A percentile compares a stretch with the other conserved stretches of the same genome.
Evolutionary conservation across 2,329 filamentous ascomycete genomes (phyloP).

Genomic region (Ophiostoma quercus): DNA sequence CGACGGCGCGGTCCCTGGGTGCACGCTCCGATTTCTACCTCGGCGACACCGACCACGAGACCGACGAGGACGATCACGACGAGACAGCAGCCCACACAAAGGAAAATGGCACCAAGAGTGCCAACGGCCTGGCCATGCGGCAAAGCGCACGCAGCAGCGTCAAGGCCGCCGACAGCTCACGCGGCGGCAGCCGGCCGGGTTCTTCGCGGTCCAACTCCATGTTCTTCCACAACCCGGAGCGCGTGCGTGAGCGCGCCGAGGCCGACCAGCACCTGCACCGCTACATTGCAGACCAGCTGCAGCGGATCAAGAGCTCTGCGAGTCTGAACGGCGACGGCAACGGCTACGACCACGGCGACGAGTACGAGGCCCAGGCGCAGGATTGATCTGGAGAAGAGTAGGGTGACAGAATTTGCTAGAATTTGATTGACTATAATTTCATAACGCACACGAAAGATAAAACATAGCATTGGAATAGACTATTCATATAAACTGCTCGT

Average conservation of each 20-base stretch:
- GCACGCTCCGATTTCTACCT: constrained; percentile 67
- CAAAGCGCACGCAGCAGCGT: neutral
- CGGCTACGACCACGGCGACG: constrained; percentile 45
- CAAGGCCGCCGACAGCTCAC: neutral
- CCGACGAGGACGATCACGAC: constrained; percentile 38
- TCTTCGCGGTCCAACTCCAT: constrained; percentile 30
- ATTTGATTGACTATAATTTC: neutral
- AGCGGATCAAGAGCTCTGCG: constrained; percentile 60
- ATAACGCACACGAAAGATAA: neutral
- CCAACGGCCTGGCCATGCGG: neutral
- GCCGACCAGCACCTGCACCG: constrained; percentile 68
- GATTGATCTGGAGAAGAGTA: neutral
- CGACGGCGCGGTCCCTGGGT: constrained; percentile 77
- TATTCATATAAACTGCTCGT: neutral
- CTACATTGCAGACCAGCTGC: constrained; percentile 77
- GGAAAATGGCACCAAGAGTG: constrained; percentile 40
- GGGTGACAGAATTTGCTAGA: no score
- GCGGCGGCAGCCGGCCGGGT: constrained; percentile 21
- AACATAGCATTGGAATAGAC: constrained; percentile 6
- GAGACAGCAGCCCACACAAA: constrained; percentile 34
- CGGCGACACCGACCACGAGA: constrained; percentile 13
- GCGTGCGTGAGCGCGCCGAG: constrained; percentile 45
- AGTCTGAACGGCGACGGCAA: constrained; percentile 32
- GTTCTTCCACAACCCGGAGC: constrained; percentile 42
- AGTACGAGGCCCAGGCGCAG: constrained; percentile 41